Evolutionary conservation across 1,284 basidiomycete species (phyloP), one percentile per base, ranked within the genome.

Genomic region (Ceratobasidium sp.): DNA sequence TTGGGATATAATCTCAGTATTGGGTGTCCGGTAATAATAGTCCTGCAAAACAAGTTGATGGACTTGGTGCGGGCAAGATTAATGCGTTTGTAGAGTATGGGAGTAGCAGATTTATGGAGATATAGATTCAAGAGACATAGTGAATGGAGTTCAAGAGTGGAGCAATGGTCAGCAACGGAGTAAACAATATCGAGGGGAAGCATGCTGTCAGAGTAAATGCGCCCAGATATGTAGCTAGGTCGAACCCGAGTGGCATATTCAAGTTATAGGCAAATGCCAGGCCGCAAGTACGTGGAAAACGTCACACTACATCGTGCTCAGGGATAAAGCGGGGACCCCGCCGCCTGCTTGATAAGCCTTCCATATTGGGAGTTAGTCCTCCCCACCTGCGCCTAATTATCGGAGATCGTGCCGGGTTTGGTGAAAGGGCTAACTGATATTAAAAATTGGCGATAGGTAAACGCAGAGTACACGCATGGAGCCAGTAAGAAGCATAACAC

Each of bases 171-270:
- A 15, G 49, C 18, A 46, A 75, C 46, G 6, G 71, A 63, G 49
- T 75, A 75, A 53, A 75, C 49, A 5, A 75, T 58, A 75, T 75
- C 71, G 18, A 63, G 46, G 26, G 71, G 71, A 39, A 75, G 40
- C 71, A 75, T 75, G 46, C 10, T 53, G 7, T 9, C 10, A n/a
- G 40, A 23, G 61, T 40, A 20, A 42, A 13, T n/a, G n/a, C n/a
- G n/a, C n/a, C 39, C 1, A 42, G 40, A 63, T 42, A 40, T 13
- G 61, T 7, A 42, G 61, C n/a, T 20, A 63, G n/a, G n/a, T n/a
- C n/a, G n/a, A 63, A 6, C n/a, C 18, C 40, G 9, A 13, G 18
- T 40, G 12, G 39, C 13, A 6, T 1, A 28, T 18, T 40, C 3
- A 28, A 40, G 13, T 63, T 63, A 63, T 63, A 63, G 6, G 39